Base-by-base conservation (phyloP, 768 basidiomycete species). In the Pisolithus tinctorius region DNA sequence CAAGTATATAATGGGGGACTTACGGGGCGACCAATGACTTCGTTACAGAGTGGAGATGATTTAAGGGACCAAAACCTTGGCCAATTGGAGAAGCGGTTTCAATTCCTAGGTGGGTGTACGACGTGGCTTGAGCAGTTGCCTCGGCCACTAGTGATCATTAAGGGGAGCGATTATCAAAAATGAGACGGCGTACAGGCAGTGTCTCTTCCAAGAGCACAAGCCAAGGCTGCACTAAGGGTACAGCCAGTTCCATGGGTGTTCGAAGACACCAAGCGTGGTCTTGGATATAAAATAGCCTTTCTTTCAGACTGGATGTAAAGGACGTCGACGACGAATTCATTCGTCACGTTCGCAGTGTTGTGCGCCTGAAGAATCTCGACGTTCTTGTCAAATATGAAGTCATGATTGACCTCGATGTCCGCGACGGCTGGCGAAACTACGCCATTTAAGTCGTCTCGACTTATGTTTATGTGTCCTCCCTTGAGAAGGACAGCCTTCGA, bases 211-310 rank as follows among this genome's bases (percentile, higher is more conserved):
- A 93, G 70, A 5, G 74, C 74, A 49, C 81, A 82, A 2, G 84
- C 84, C 16, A 95, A 76, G 0, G 91, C 88, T 0, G 93, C 83
- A 43, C 83, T 85, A n/a, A 96, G 72, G 0, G 93, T 96, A 64
- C 93, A 96, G 2, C 93, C 93, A 0, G 93, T 96, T 1, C 93
- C 93, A 62, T 95, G 93, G 0, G 93, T 96, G 57, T 75, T 89
- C 31, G 68, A 76, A 6, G 87, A 82, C 13, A 83, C 71, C 20
- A 91, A 69, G 13, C 79, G 71, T 2, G 86, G 83, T 6, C 80
- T 75, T 17, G 80, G 72, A 53, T 82, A 85, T 16, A 89, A 47
- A 1, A 78, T 78, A 30, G 68, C 67, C 4, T 58, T 56, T 11
- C 68, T 63, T 42, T 62, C 55, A 36, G 50, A 48, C 1, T 50